Conservation (phyloP, 805 yeast species). For the Vanderwaltozyma yarrowii region DNA sequence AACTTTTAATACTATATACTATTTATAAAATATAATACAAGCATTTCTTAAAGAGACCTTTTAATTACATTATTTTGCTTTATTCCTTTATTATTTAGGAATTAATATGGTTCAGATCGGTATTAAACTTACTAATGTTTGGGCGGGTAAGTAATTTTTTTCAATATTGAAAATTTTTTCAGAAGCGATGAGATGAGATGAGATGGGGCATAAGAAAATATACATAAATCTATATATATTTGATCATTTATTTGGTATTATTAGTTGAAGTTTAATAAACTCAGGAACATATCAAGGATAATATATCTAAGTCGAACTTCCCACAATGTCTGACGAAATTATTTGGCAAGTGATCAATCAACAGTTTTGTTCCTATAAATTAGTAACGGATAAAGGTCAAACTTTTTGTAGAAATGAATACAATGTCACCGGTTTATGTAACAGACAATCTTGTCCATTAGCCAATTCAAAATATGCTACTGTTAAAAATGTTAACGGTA, state of each 20-base stretch:
- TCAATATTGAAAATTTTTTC: conserved; percentile 2
- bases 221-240: no score
- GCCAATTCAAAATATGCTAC: conserved; percentile 92
- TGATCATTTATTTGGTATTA: no score
- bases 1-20: no score
- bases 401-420: conserved; percentile 93
- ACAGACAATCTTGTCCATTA: conserved; percentile 88
- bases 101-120: no score
- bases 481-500: conserved; percentile 69
- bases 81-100: no score
- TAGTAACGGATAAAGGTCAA: conserved; percentile 81
- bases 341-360: conserved; percentile 97
- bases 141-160: neutral
- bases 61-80: no score
- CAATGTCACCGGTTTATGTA: conserved; percentile 90
- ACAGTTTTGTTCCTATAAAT: conserved; percentile 90
- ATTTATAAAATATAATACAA: no score
- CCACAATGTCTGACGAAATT: conserved; percentile 63
- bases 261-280: no score
- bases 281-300: no score
- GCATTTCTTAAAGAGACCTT: no score
- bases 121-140: conserved; percentile 1
- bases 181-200: conserved; percentile 5
- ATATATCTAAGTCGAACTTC: no score
- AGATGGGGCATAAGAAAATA: conserved; percentile 1